Evolutionary conservation across 495 filamentous ascomycete genomes (phyloP), one percentile per base, ranked within the genome.

Genomic region (Penicillium dipodomyicola): DNA sequence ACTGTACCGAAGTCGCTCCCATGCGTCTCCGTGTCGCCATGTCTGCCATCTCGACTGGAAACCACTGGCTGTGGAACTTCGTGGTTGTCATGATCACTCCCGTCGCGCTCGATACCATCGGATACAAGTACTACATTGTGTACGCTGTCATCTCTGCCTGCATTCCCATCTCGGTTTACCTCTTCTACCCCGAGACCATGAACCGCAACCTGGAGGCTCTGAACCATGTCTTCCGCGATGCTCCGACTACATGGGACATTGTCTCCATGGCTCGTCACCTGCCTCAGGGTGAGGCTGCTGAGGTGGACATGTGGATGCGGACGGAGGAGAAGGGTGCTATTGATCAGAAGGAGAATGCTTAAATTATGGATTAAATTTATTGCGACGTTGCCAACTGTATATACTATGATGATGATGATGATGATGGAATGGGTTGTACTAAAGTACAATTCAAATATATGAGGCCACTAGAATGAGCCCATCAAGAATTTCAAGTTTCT

Each of bases 121-220:
- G 73, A 0, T 84, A 78, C 72, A 62, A 70, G 35, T 84, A 83
- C 65, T 87, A 80, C 61, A 77, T 85, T 54, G 76, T 84, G 37
- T 87, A 84, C 47, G 56, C 67, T n/a, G 56, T 67, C 2, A 60
- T 74, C 6, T 49, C 70, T 43, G 48, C 62, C 50, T 57, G 52
- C 33, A 67, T 71, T 22, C 65, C 45, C 72, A 20, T 81, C 1
- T 65, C 72, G 10, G 77, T 86, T 40, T 86, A 82, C 64, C 81
- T 85, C 72, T 83, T 87, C 75, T 87, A 82, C 64, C 85, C 84
- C 0, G 85, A 88, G 68, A 68, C 66, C 0, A 66, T 66, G 63
- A 63, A 63, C 27, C 63, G 64, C 27, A 66, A 63, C 14, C 40
- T 68, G 45, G 66, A 68, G 41, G 49, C 53, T 20, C 43, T 65